Percentiles rank a stretch among this genome's conserved stretches.
These are phyloP conservation scores for Termitomyces sp. DNA, from an alignment of 768 basidiomycete species.

Conservation along the genomic window DNA sequence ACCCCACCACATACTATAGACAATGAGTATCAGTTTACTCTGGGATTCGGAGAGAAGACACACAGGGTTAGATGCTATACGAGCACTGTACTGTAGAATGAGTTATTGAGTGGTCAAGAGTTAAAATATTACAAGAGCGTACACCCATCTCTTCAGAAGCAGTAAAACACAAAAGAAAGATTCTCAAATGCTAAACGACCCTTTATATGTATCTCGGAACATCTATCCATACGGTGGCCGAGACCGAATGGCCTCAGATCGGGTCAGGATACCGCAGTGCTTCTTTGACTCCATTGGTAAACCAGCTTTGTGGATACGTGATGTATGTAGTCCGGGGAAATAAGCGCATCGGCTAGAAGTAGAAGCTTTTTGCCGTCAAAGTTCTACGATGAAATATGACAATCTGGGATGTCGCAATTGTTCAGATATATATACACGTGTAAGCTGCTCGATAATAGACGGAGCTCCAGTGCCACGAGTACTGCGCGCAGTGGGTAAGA, in stretches of 20 bases:
- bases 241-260: background rate
- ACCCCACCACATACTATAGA: constrained; percentile 64
- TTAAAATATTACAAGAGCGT: background rate
- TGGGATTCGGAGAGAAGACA: background rate
- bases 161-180: background rate
- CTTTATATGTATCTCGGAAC: constrained; percentile 4
- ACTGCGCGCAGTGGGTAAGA: too few relatives aligned
- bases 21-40: background rate
- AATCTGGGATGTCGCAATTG: background rate
- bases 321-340: background rate
- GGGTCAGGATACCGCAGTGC: background rate
- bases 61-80: constrained; percentile 57
- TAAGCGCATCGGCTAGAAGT: background rate
- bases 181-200: background rate
- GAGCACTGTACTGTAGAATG: constrained; percentile 39
- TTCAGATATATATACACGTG: background rate
- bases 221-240: background rate
- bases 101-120: background rate
- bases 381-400: background rate
- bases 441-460: background rate
- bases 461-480: background rate
- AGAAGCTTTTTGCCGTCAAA: background rate
- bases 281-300: constrained; percentile 3
- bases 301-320: background rate
- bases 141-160: constrained; percentile 13